Evolutionary conservation across 208 protist genomes (phyloP).

Genomic region (Trypanosoma boissoni): DNA sequence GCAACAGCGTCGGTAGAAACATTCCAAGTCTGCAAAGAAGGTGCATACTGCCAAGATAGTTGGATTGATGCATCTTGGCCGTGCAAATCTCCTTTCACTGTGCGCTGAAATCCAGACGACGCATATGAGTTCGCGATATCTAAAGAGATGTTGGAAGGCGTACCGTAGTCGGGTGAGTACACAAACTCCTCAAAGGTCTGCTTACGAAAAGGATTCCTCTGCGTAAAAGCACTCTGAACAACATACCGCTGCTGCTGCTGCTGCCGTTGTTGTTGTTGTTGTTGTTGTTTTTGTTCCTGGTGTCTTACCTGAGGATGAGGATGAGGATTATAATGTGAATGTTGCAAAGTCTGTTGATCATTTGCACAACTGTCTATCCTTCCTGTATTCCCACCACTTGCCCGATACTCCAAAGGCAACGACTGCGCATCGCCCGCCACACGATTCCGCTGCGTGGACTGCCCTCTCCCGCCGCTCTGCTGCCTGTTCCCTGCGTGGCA

Average conservation of each 20-base stretch:
- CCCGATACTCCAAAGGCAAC: too few relatives aligned
- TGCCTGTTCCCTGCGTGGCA: too few relatives aligned
- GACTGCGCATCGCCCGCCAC: too few relatives aligned
- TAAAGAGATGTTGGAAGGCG: constrained; percentile 26
- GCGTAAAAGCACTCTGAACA: constrained; percentile 59
- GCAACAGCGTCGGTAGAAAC: constrained; percentile 4
- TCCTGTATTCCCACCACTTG: too few relatives aligned
- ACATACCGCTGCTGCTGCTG: constrained; percentile 25
- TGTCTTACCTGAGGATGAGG: too few relatives aligned
- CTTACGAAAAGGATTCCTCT: constrained; percentile 68
- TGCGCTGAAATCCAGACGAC: constrained; percentile 10
- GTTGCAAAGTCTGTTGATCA: too few relatives aligned
- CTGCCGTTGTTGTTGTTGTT: constrained; percentile 12
- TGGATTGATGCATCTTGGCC: background rate
- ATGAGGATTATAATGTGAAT: too few relatives aligned
- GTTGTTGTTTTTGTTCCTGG: too few relatives aligned
- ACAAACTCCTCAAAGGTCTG: constrained; percentile 72
- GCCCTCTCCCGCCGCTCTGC: too few relatives aligned
- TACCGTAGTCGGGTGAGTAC: constrained; percentile 40
- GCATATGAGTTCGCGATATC: constrained; percentile 14
- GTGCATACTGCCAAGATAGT: background rate
- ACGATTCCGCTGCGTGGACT: too few relatives aligned
- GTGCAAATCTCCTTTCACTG: constrained; percentile 21
- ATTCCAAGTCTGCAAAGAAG: background rate
- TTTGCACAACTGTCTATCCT: too few relatives aligned